Conservation (phyloP, 2,329 filamentous ascomycete species). For the Epichloe hybrida region DNA sequence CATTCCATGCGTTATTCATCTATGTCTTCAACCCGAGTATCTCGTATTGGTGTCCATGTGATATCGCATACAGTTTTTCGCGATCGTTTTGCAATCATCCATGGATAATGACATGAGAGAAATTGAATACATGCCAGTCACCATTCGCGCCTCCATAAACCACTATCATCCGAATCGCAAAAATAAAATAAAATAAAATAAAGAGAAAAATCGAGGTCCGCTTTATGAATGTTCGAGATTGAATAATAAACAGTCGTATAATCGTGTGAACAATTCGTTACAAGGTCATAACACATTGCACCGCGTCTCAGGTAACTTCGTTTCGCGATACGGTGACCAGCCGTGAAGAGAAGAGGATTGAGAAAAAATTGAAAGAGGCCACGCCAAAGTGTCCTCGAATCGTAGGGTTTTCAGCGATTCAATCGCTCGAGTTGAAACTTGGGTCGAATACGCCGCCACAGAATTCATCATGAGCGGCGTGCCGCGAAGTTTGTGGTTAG, state of each 20-base stretch:
- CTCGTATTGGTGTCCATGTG: conserved; percentile 4
- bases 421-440: conserved; percentile 17
- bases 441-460: conserved; percentile 31
- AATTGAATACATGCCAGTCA: conserved; percentile 17
- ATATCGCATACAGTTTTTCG: conserved; percentile 2
- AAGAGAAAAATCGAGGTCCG: neutral
- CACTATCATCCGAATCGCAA: neutral
- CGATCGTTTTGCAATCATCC: neutral
- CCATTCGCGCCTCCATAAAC: neutral
- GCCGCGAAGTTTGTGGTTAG: conserved; percentile 15
- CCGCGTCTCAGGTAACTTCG: conserved; percentile 18
- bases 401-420: neutral
- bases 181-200: neutral
- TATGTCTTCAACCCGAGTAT: conserved; percentile 8
- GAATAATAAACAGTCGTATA: conserved; percentile 21
- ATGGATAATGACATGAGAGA: conserved; percentile 5
- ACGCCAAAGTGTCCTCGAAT: neutral
- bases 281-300: conserved; percentile 23
- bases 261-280: conserved; percentile 11
- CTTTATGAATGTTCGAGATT: neutral
- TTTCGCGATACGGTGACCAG: conserved; percentile 21
- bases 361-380: conserved; percentile 7
- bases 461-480: conserved; percentile 19
- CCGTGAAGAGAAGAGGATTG: conserved; percentile 18
- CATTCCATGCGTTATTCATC: conserved; percentile 10